Evolutionary conservation across 2,329 filamentous ascomycete genomes (phyloP), one percentile per base, ranked within the genome.

Genomic region (Aspergillus bombycis): DNA sequence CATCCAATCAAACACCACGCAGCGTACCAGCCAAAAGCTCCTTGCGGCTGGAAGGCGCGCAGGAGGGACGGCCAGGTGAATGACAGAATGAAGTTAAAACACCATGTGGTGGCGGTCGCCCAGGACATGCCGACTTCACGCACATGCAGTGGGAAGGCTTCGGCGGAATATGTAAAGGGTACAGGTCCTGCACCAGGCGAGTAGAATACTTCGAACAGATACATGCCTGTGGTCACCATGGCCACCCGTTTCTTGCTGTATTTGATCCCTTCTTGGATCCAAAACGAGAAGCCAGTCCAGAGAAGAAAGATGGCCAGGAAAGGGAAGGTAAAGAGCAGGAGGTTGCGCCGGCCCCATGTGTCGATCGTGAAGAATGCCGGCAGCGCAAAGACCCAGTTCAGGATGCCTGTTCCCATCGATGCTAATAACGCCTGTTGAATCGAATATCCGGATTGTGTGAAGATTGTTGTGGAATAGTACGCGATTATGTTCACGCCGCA

Each of bases 331-430:
- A 83, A 83, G 1, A 90, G 78, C 1, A 90, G 80, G 6, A 90
- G 78, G 65, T 87, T 88, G 5, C 88, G 82, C 2, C 89, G 83
- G 7, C 88, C 89, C 68, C 86, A 90, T 0, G 84, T 88, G 71
- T 91, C 88, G 59, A 90, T 90, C 0, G 87, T 89, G 69, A 87
- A 86, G 60, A 90, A 81, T 1, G 87, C 87, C 0, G 87, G 86
- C 11, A 89, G 75, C 0, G 88, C 87, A 67, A 89, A 90, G 28
- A 90, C 75, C 78, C 85, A 90, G 71, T 90, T 90, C 71, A 90
- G 81, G 62, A 89, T 82, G 2, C 88, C 88, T 57, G 86, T 89
- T 0, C 88, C 88, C 64, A 90, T 83, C 0, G 87, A 89, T 0
- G 86, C 86, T 7, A 83, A 77, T 2, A 91, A 80, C 1, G 88